Percentiles rank a stretch among this genome's conserved stretches.
Conservation (phyloP, 148 eudicot species). For the Arctostaphylos glauca region DNA sequence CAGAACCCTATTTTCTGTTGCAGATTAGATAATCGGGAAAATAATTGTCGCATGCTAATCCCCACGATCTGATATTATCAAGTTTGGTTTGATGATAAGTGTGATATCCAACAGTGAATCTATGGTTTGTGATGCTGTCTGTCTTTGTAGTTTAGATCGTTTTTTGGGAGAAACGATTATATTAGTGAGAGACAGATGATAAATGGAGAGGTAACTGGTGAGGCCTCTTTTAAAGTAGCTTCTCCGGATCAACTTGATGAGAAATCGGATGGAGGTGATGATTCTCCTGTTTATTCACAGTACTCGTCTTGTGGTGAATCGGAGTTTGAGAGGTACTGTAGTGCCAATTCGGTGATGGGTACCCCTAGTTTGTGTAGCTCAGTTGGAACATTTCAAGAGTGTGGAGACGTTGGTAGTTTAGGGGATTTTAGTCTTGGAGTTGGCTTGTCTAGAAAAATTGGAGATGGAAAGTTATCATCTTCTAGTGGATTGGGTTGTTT, state of each 20-base stretch:
- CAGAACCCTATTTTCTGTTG: constrained; percentile 10
- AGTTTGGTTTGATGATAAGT: background rate
- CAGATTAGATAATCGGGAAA: background rate
- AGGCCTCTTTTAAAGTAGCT: constrained; percentile 25
- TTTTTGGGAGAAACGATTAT: constrained; percentile 8
- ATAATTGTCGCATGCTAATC: too few relatives aligned
- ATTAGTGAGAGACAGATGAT: constrained; percentile 33
- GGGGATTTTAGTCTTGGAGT: constrained; percentile 46
- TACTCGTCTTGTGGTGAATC: constrained; percentile 93
- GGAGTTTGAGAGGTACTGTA: constrained; percentile 86
- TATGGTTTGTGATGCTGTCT: background rate
- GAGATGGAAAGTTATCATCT: constrained; percentile 22
- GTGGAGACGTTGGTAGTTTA: constrained; percentile 57
- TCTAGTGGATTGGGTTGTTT: constrained; percentile 20
- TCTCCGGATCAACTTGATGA: constrained; percentile 32
- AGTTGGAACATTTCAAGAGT: constrained; percentile 63
- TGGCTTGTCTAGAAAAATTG: constrained; percentile 33
- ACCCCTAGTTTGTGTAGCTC: constrained; percentile 88
- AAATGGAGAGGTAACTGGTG: constrained; percentile 44
- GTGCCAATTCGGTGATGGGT: constrained; percentile 89
- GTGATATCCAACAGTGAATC: background rate
- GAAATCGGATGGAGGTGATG: constrained; percentile 41
- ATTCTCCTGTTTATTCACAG: constrained; percentile 52
- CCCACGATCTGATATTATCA: background rate
- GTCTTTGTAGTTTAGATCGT: background rate